Conservation (phyloP, 768 basidiomycete genomes). For the Mrakia gelida region DNA sequence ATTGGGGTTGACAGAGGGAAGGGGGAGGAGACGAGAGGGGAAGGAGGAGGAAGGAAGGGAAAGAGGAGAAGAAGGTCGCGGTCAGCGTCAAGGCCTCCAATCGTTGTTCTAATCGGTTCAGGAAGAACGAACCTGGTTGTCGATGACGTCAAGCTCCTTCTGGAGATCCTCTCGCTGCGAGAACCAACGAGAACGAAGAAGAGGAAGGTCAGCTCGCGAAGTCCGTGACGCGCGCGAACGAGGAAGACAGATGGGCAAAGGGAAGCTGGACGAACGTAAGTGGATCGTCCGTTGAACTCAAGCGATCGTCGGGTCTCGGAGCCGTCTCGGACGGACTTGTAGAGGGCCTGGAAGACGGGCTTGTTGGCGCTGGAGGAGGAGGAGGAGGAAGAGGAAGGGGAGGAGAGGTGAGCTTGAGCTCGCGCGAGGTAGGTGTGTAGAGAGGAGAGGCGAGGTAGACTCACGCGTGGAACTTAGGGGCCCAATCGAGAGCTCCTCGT, state of each 20-base stretch:
- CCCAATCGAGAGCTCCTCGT: constrained; percentile 99
- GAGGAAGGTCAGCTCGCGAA: not conserved
- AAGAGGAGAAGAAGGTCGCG: not conserved
- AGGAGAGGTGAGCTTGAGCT: not conserved
- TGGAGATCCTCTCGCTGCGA: constrained; percentile 72
- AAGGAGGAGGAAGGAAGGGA: not conserved
- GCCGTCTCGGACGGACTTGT: constrained; percentile 89
- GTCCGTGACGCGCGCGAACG: not conserved
- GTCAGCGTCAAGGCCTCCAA: not conserved
- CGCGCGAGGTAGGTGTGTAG: not conserved
- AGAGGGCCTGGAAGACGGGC: constrained; percentile 90
- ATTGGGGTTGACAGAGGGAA: not conserved
- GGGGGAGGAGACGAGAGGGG: not conserved
- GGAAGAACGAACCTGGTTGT: constrained; percentile 66
- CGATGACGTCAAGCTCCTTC: constrained; percentile 75
- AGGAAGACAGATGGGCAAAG: not conserved
- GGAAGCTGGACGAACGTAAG: constrained; percentile 53
- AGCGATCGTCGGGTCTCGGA: constrained; percentile 95
- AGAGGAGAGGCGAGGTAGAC: constrained; percentile 18
- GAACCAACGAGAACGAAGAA: not conserved
- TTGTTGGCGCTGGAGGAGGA: constrained; percentile 66
- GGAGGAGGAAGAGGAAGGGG: not conserved
- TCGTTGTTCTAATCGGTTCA: not conserved
- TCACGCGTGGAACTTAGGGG: constrained; percentile 76
- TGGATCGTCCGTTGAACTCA: constrained; percentile 87